Percentiles rank a stretch among this genome's conserved stretches.
Conservation (phyloP, 75 land plant species). For the Pinus albicaulis region DNA sequence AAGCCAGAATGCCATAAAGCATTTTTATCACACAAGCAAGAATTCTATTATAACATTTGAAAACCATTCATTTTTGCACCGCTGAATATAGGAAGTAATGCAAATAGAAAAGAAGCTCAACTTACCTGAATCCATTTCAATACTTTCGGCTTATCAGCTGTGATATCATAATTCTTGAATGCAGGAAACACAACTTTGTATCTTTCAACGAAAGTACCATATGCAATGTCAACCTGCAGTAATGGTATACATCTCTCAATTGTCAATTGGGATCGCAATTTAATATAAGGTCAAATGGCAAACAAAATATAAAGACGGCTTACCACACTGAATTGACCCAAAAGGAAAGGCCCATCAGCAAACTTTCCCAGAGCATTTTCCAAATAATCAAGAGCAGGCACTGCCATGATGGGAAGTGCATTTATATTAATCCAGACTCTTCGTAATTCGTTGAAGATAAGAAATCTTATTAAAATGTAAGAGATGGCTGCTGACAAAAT, state of each 20-base stretch:
- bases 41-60: neutral
- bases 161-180: conserved; percentile 61
- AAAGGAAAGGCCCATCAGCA: conserved; percentile 2
- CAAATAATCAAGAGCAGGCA: conserved; percentile 5
- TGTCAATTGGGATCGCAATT: neutral
- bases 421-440: neutral
- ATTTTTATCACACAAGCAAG: neutral
- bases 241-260: neutral
- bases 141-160: conserved; percentile 68
- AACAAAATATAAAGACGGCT: neutral
- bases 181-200: conserved; percentile 33
- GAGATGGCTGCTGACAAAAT: neutral
- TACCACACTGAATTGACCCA: conserved; percentile 8
- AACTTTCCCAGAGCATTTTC: conserved; percentile 9
- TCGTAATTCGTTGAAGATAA: neutral
- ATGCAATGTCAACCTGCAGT: conserved; percentile 79
- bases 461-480: neutral
- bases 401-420: neutral
- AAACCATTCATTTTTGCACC: neutral
- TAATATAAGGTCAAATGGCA: neutral
- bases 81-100: no score
- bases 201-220: conserved; percentile 85
- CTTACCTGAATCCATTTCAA: conserved; percentile 77
- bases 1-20: neutral
- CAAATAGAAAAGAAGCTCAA: neutral